Evolutionary conservation across 2,329 filamentous ascomycete species (phyloP), one percentile per base, ranked within the genome.

Genomic region (Diaporthe australafricana): DNA sequence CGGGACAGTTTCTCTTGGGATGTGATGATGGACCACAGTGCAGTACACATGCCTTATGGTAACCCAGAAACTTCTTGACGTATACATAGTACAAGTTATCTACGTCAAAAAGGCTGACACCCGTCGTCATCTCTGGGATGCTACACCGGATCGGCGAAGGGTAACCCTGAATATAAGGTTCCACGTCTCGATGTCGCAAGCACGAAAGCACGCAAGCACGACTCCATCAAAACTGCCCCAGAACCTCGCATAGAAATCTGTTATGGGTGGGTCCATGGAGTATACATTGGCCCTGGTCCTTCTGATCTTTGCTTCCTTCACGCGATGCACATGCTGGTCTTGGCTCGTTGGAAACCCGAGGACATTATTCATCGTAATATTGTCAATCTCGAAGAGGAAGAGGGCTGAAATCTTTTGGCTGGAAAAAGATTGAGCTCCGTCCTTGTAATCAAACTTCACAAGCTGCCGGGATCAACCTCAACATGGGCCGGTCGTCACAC

Each of bases 381-480:
- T 27, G 25, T 35, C 38, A 65, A 65, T 65, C 22, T 50, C 45
- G 17, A 65, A 50, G 45, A 25, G 11, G 6, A 65, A 12, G 5
- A n/a, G n/a, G n/a, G n/a, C n/a, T n/a, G n/a, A 5, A 65, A 27
- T 17, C 16, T 35, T 45, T 25, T 38, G 8, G 30, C 30, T 42
- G 27, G 20, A 63, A 63, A 63, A 63, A 35, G 60, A 63, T 65
- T 65, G 60, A 65, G 35, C 60, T 65, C 60, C 60, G 60, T 65
- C 60, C 60, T 38, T 65, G 60, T 30, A 65, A 65, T 65, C 60
- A 65, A 65, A 65, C 42, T 50, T 50, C 30, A 22, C 56, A 17
- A 20, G 30, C 60, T 50, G 45, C 60, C 14, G 30, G 60, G 60
- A 65, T 65, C 60, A 65, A 50, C 60, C 60, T 65, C 45, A 38